Evolutionary conservation across 108 stramenopile genomes (phyloP).

Genomic region (Fragilaria radians): DNA sequence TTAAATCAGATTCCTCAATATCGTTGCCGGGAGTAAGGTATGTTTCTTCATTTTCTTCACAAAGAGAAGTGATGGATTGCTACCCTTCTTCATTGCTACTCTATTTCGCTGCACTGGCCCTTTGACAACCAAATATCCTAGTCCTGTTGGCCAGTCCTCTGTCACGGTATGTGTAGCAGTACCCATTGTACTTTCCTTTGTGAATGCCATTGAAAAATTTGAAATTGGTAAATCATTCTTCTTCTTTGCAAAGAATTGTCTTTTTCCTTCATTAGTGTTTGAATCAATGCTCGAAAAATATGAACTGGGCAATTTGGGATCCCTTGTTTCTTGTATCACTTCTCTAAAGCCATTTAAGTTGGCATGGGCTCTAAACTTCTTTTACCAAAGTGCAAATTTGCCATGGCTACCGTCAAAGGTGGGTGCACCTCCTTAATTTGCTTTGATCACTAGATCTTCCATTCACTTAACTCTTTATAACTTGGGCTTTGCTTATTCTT

Average conservation of each 20-base stretch:
- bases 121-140: conserved; percentile 3
- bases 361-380: not conserved
- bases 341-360: not conserved
- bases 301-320: conserved; percentile 8
- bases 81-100: not conserved
- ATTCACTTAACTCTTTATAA: too few species aligned
- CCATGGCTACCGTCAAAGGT: too few species aligned
- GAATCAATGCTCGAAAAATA: too few species aligned
- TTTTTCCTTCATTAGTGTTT: too few species aligned
- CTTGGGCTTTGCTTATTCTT: too few species aligned
- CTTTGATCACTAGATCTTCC: too few species aligned
- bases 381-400: conserved; percentile 6
- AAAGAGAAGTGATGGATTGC: not conserved
- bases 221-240: conserved; percentile 1
- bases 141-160: conserved; percentile 3
- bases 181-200: not conserved
- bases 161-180: not conserved
- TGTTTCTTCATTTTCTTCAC: not conserved
- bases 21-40: not conserved
- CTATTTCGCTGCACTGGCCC: not conserved
- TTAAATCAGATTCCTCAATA: not conserved
- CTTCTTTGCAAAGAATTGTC: conserved; percentile 3
- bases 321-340: not conserved
- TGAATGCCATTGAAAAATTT: conserved; percentile 8
- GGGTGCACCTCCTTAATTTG: too few species aligned